Percentiles rank a stretch among this genome's conserved stretches.
Evolutionary conservation across 2,329 filamentous ascomycete species (phyloP).

Genomic region (Capronia americana): DNA sequence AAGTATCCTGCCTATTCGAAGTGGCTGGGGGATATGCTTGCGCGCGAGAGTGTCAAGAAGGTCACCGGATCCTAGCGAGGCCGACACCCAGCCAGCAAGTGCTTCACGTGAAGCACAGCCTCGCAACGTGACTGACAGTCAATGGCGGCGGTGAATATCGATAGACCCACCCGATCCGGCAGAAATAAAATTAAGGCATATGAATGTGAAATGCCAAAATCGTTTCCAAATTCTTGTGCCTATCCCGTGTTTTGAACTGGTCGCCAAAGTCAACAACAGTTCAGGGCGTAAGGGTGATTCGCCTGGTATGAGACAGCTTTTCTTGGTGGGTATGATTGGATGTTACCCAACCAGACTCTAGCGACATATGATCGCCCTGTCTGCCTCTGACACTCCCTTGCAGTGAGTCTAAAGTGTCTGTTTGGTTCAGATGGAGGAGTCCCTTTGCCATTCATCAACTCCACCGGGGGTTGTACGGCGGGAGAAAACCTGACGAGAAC

Average conservation of each 20-base stretch:
- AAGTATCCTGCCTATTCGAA: constrained; percentile 9
- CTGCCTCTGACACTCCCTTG: not conserved
- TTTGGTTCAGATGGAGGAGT: not conserved
- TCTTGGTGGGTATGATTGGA: not conserved
- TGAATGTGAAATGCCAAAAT: not conserved
- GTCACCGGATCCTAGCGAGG: not conserved
- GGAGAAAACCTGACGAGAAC: constrained; percentile 1
- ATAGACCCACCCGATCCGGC: not conserved
- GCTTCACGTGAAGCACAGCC: not conserved
- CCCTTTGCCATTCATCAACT: constrained; percentile 1
- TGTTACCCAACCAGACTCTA: not conserved
- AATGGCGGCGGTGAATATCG: not conserved
- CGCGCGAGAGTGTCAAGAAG: constrained; percentile 7
- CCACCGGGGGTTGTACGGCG: not conserved
- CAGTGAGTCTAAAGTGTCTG: constrained; percentile 1
- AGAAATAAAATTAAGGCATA: not conserved
- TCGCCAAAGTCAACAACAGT: not conserved
- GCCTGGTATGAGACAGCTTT: constrained; percentile 1
- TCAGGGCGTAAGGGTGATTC: not conserved
- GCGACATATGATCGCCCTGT: not conserved
- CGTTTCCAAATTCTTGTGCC: not conserved
- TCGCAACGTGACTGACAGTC: not conserved
- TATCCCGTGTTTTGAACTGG: not conserved
- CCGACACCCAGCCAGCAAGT: not conserved
- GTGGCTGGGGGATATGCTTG: constrained; percentile 9